Evolutionary conservation across 2,329 filamentous ascomycete genomes (phyloP).

Genomic region (Paracoccidioides lutzii): DNA sequence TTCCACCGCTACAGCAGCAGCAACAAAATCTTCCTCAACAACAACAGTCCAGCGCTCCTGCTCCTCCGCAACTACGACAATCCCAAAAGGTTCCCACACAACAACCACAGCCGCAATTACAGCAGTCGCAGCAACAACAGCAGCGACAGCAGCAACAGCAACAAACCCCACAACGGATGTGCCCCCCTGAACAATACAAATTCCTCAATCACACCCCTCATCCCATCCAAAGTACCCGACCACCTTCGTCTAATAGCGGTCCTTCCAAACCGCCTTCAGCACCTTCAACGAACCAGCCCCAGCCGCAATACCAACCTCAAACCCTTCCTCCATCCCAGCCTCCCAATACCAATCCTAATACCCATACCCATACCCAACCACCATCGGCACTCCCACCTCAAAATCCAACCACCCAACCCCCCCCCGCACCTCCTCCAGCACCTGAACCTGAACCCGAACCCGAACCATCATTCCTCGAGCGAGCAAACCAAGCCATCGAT

Average conservation of each 20-base stretch:
- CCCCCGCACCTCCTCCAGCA: not conserved
- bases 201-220: constrained; percentile 8
- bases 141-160: constrained; percentile 8
- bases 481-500: constrained; percentile 33
- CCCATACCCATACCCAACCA: not conserved
- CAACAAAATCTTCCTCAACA: constrained; percentile 8
- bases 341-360: constrained; percentile 11
- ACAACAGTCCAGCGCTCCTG: constrained; percentile 13
- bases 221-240: not conserved
- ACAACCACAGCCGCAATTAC: constrained; percentile 14
- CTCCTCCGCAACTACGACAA: constrained; percentile 19
- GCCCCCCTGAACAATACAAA: constrained; percentile 10
- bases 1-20: constrained; percentile 4
- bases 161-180: constrained; percentile 8
- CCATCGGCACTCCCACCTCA: constrained; percentile 8
- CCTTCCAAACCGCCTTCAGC: constrained; percentile 9
- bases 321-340: constrained; percentile 8
- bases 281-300: not conserved
- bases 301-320: constrained; percentile 5
- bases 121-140: constrained; percentile 5
- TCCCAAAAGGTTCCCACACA: constrained; percentile 7
- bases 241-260: constrained; percentile 10
- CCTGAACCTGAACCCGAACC: constrained; percentile 14
- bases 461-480: constrained; percentile 26
- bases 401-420: constrained; percentile 10